phyloP scores from a whole-genome alignment of 208 protist species.

The Trichomonas vaginalis region DNA sequence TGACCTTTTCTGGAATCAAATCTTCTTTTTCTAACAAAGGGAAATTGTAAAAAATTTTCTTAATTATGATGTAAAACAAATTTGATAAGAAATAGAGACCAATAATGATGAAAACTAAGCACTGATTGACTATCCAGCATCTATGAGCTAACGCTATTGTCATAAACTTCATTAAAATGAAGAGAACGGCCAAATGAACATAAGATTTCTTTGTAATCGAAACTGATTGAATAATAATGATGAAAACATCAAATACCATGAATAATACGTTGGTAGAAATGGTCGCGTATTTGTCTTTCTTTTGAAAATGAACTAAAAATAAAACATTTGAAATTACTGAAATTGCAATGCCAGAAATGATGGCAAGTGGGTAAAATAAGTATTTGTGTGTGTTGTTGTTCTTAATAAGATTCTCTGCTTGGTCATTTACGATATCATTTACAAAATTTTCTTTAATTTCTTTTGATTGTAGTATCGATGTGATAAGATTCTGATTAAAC shows the following conservation, averaged over 20 bases:
- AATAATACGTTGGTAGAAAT: not conserved
- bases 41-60: not conserved
- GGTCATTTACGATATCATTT: not conserved
- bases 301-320: not conserved
- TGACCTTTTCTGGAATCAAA: not conserved
- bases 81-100: not conserved
- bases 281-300: not conserved
- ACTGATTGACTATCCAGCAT: not conserved
- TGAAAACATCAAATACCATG: not conserved
- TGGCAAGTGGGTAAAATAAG: not conserved
- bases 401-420: not conserved
- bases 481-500: not conserved
- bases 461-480: not conserved
- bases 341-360: not conserved
- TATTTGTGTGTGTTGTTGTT: not conserved
- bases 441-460: not conserved
- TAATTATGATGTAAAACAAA: not conserved
- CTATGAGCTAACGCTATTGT: not conserved
- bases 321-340: not conserved
- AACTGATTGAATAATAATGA: not conserved
- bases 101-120: not conserved
- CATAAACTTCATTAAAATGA: not conserved
- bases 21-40: not conserved
- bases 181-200: not conserved
- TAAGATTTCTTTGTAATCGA: not conserved